Percentiles rank a stretch among this genome's conserved stretches.
Evolutionary conservation across 495 filamentous ascomycete species (phyloP).

Genomic region (Hypomontagnella submonticulosa): DNA sequence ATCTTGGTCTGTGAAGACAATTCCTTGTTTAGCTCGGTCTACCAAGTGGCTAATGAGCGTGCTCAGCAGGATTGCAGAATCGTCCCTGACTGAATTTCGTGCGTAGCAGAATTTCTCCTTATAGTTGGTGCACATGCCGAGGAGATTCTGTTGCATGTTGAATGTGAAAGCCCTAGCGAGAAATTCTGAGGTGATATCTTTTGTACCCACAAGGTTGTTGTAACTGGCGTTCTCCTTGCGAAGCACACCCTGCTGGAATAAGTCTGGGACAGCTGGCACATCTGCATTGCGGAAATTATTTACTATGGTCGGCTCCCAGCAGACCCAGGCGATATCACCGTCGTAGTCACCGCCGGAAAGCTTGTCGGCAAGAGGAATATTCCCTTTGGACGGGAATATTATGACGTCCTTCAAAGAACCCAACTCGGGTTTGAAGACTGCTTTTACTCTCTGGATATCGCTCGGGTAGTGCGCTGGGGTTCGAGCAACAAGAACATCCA

Average conservation of each 20-base stretch:
- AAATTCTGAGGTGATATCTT: constrained; percentile 54
- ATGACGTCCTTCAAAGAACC: constrained; percentile 85
- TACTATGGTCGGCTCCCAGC: constrained; percentile 85
- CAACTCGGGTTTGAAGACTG: constrained; percentile 71
- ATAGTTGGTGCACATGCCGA: constrained; percentile 79
- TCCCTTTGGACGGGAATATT: constrained; percentile 80
- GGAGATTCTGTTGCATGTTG: constrained; percentile 70
- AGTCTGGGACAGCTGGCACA: constrained; percentile 59
- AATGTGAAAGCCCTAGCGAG: constrained; percentile 69
- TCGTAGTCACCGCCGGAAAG: constrained; percentile 96
- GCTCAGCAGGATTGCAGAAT: constrained; percentile 67
- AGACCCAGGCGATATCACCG: constrained; percentile 89
- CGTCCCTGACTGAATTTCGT: constrained; percentile 65
- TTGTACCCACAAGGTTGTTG: constrained; percentile 50
- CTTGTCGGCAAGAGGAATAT: constrained; percentile 77
- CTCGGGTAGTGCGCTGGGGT: constrained; percentile 82
- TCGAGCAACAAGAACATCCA: constrained; percentile 88
- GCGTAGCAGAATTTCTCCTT: constrained; percentile 77
- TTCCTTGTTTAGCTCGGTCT: constrained; percentile 83
- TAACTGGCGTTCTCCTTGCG: constrained; percentile 67
- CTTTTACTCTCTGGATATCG: constrained; percentile 79
- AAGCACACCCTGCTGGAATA: constrained; percentile 68
- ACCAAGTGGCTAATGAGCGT: constrained; percentile 81
- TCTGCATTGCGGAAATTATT: constrained; percentile 77
- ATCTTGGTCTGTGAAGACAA: constrained; percentile 67